These are phyloP conservation scores for Sugiyamaella mastotermitis DNA, from an alignment of 805 yeast species.

Conservation along the genomic window DNA sequence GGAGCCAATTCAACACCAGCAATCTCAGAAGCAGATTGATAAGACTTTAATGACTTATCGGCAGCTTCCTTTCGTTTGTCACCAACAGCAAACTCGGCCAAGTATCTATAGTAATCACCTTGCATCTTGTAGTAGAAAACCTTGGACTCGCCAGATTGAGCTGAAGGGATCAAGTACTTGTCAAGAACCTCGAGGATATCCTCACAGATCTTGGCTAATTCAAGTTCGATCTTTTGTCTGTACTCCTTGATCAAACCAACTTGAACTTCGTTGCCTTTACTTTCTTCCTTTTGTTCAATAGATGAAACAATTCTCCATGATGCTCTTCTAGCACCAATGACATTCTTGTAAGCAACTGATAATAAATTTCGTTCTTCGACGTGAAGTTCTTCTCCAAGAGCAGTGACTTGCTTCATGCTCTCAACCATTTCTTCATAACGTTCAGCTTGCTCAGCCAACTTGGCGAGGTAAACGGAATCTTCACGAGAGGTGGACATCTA, in stretches of 20 bases:
- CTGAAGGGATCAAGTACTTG: conserved; percentile 86
- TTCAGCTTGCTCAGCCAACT: conserved; percentile 98
- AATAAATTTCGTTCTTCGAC: conserved; percentile 97
- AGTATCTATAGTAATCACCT: conserved; percentile 98
- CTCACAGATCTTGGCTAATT: conserved; percentile 87
- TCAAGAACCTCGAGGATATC: conserved; percentile 86
- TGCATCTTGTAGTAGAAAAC: conserved; percentile 98
- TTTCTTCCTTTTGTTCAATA: conserved; percentile 96
- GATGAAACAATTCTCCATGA: conserved; percentile 99
- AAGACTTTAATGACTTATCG: conserved; percentile 86
- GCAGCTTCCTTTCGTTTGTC: conserved; percentile 93
- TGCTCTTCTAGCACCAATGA: conserved; percentile 98
- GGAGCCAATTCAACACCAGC: conserved; percentile 97
- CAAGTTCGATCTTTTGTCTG: conserved; percentile 90
- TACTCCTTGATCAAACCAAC: conserved; percentile 85
- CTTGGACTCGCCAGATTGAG: conserved; percentile 95
- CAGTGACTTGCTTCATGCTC: conserved; percentile 96
- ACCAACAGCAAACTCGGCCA: conserved; percentile 91
- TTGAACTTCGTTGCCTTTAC: conserved; percentile 89
- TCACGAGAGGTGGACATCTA: conserved; percentile 15
- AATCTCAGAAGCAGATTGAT: conserved; percentile 92
- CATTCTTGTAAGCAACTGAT: conserved; percentile 97
- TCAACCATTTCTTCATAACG: conserved; percentile 99
- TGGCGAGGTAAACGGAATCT: conserved; percentile 54
- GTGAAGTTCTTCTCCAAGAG: conserved; percentile 89